Base-by-base conservation (phyloP, 2,329 filamentous ascomycete genomes). In the Diaporthe vexans region DNA sequence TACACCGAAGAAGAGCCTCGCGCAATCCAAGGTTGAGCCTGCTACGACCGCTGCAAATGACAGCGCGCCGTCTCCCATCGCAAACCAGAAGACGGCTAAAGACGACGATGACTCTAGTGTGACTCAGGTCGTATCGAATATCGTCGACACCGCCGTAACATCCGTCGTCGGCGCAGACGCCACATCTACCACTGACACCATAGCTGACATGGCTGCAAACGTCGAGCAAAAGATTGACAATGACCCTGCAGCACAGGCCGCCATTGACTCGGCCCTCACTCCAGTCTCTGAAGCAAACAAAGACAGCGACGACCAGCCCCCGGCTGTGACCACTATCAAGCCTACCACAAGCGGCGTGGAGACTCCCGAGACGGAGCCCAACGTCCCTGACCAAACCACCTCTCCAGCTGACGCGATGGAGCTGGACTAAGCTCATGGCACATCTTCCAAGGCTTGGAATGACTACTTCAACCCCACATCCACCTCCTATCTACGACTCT, bases 211-310 rank as follows among this genome's bases (percentile, higher is more conserved):
- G 24, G 46, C 69, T 29, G 15, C n/a, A 9, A 51, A 56, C 15
- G 61, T 74, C 29, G 68, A 74, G 35, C 52, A 72, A 35, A 72
- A 56, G 24, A 59, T 74, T 48, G 72, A 74, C 33, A 68, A 74
- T 11, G 70, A 72, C 35, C 57, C 46, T 35, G 13, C 58, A 24
- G 29, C 43, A 13, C 48, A 68, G 33, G 48, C 48, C 63, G 63
- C 69, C 10, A 63, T 76, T 8, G 72, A 72, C 26, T 73, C 74
- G 21, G 74, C 74, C 43, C 72, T 74, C 40, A 75, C 72, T 17
- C 67, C 74, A 10, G 67, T 70, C 13, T 68, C 74, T 19, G 72
- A 76, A 52, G 59, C 57, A n/a, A 10, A 19, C 19, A 76, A 72
- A 56, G 72, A 76, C 17, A 35, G 46, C 9, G 56, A 57, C 26